Base-by-base conservation (phyloP, 1,284 basidiomycete genomes). In the Singerocomus rubriflavus region DNA sequence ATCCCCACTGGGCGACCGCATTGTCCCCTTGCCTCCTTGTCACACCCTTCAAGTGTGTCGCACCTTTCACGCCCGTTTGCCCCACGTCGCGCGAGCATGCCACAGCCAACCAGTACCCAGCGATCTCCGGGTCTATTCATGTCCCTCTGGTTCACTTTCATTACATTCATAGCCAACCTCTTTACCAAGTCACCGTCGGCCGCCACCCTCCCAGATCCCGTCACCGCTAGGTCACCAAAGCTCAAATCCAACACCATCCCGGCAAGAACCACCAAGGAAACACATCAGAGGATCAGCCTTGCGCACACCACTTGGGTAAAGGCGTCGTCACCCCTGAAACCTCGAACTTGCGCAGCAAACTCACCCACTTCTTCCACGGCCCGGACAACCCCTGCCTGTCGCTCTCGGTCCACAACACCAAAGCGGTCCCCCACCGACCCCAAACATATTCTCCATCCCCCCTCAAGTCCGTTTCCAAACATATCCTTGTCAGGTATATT, bases 401-500 rank as follows among this genome's bases (percentile, higher is more conserved):
- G 33, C 44, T 30, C 54, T 12, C 54, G 47, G 10, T 50, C 54
- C 11, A 6, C n/a, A 34, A 49, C 50, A 2, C 56, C 47, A 17
- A 47, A 26, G 44, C 46, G 31, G 31, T 12, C 37, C 5, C 16
- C 9, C 14, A n/a, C 17, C 9, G 14, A 34, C 33, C 43, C 56
- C 17, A 32, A 26, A 10, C 38, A 29, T 29, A 21, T 52, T 27
- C 48, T 58, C 25, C 56, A 61, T 16, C 48, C 56, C 5, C 46
- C 51, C 14, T 11, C 59, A 21, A 53, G 52, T n/a, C 59, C 61
- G 3, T 48, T 61, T 10, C 52, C 60, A 27, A 43, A 31, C 34
- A 61, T 64, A 8, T 62, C 60, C 11, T 2, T 64, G 14, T 62
- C 62, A 0, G 58, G 49, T 21, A 32, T 61, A 16, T 60, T 60